Evolutionary conservation across 345 rosid species (phyloP).

Genomic region (Streptanthus diversifolius): DNA sequence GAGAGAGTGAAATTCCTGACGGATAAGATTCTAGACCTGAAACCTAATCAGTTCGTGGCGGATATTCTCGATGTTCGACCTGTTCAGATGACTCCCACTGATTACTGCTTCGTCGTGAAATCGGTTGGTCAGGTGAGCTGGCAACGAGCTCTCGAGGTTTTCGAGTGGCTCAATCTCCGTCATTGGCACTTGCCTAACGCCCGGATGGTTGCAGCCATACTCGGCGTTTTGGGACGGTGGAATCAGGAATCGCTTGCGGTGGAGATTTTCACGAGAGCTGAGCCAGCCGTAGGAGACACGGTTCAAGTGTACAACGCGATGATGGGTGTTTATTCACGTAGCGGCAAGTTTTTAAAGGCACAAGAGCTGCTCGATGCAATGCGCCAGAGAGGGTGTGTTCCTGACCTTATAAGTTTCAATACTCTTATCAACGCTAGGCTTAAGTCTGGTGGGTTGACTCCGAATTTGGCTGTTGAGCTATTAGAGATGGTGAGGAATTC

Average conservation of each 20-base stretch:
- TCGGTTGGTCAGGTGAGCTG: constrained; percentile 77
- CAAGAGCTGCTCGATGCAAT: constrained; percentile 69
- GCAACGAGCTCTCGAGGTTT: constrained; percentile 92
- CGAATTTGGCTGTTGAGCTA: constrained; percentile 58
- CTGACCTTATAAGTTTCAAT: constrained; percentile 92
- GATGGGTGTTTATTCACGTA: constrained; percentile 91
- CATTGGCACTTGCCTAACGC: constrained; percentile 83
- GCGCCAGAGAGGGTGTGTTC: constrained; percentile 76
- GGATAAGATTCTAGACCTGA: constrained; percentile 54
- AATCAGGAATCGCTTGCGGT: constrained; percentile 70
- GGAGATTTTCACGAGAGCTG: constrained; percentile 68
- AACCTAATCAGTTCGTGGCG: constrained; percentile 64
- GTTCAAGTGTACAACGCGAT: constrained; percentile 93
- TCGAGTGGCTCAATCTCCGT: constrained; percentile 88
- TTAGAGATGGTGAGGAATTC: constrained; percentile 72
- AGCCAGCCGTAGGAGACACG: constrained; percentile 54
- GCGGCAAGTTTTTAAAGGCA: constrained; percentile 59
- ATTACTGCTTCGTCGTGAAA: constrained; percentile 82
- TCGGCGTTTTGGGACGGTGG: constrained; percentile 81
- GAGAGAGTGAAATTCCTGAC: constrained; percentile 68
- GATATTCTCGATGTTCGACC: constrained; percentile 66
- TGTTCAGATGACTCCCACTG: constrained; percentile 92
- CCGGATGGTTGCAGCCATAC: constrained; percentile 77
- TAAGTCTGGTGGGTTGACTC: constrained; percentile 54
- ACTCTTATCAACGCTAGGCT: constrained; percentile 85